phyloP scores from a whole-genome alignment of 257 asterid genomes.

The Catharanthus roseus region DNA sequence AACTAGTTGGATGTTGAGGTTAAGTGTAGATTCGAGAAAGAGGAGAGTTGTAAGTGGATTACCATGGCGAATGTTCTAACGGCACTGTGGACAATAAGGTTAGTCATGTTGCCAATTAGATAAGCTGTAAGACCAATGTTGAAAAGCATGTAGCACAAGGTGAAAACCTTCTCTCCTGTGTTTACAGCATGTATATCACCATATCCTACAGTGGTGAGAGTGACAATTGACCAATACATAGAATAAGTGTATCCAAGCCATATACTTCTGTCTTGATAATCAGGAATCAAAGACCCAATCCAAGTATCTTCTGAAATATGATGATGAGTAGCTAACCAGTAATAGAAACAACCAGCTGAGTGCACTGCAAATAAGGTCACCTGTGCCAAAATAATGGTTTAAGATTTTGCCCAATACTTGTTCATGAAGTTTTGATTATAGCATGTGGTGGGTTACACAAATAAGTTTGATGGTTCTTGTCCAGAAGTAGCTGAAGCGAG shows the following conservation, averaged over 20 bases:
- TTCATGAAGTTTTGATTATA: too few species aligned
- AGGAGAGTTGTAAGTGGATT: constrained; percentile 10
- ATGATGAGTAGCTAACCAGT: constrained; percentile 71
- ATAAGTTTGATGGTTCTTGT: constrained; percentile 37
- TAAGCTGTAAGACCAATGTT: constrained; percentile 94
- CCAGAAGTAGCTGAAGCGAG: constrained; percentile 86
- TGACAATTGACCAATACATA: constrained; percentile 87
- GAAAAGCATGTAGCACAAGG: constrained; percentile 87
- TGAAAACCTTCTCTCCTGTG: constrained; percentile 75
- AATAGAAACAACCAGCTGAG: constrained; percentile 83
- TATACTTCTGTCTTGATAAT: constrained; percentile 51
- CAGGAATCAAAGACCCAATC: constrained; percentile 62
- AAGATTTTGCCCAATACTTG: too few species aligned
- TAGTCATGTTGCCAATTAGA: constrained; percentile 93
- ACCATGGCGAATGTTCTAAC: constrained; percentile 76
- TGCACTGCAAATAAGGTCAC: constrained; percentile 82
- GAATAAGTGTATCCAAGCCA: constrained; percentile 78
- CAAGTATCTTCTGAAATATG: constrained; percentile 43
- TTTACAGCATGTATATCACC: constrained; percentile 84
- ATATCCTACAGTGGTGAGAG: constrained; percentile 87
- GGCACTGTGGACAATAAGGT: constrained; percentile 74
- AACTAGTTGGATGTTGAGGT: too few species aligned
- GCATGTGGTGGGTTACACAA: too few species aligned
- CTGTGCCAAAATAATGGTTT: too few species aligned
- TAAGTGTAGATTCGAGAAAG: too few species aligned